Base-by-base conservation (phyloP, 208 protist species). In the Trypanosoma lewisi region DNA sequence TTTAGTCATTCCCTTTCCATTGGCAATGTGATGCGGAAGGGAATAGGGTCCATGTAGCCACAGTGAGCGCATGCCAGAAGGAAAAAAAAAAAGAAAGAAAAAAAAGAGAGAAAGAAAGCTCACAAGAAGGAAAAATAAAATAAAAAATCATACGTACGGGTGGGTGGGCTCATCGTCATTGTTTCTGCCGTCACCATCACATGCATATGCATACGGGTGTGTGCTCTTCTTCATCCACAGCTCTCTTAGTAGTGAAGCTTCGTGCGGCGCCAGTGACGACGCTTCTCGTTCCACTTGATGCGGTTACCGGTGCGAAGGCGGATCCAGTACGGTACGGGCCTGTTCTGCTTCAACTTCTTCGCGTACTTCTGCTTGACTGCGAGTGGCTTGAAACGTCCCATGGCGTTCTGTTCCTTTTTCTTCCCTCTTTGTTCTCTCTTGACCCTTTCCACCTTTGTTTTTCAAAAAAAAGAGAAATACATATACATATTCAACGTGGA, bases 251-350 rank as follows among this genome's bases (percentile, higher is more conserved):
- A 96, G 83, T 94, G 83, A 65, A 97, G 87, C 89, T 97, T 97
- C 65, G 92, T 97, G 82, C 94, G 91, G 75, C 92, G 89, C 94
- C 94, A 97, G 85, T 97, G 90, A 73, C 94, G 90, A 82, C 94
- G 89, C 88, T 97, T 97, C 73, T 93, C 86, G 78, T 97, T 97
- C 83, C 90, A 97, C 82, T 93, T 92, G 68, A 97, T 94, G 70
- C 79, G 83, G 70, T 96, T 97, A 51, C 85, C 92, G 21, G 90
- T 96, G 67, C 85, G 88, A 34, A 97, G 81, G 62, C 94, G 89
- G 57, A 96, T 92, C 85, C 87, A 97, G 80, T 95, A 97, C 47
- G 94, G 94, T 34, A 97, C 83, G 39, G 94, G 91, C 70, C 85
- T 83, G 88, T 97, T 97, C 80, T 96, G 89, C 58, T 92, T 95